Percentiles rank a stretch among this genome's conserved stretches.
These are phyloP conservation scores for Naganishia sp. DNA, from an alignment of 1,284 basidiomycete species.

Conservation along the genomic window DNA sequence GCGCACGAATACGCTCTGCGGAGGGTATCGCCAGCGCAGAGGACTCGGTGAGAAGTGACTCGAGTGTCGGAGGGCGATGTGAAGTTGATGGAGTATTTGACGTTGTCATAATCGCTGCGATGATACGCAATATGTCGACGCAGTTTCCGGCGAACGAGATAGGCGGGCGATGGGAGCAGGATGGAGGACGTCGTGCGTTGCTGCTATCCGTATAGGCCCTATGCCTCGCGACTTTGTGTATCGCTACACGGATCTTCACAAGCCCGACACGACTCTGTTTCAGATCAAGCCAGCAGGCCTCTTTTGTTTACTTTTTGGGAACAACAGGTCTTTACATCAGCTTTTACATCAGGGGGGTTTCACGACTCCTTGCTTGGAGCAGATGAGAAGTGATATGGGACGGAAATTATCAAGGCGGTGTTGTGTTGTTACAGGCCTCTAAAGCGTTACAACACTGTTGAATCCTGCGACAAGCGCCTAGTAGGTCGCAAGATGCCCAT, in stretches of 20 bases:
- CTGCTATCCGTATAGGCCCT: no score
- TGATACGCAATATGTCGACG: background rate
- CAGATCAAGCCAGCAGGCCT: background rate
- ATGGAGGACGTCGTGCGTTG: background rate
- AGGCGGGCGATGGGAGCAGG: background rate
- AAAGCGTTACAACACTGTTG: no score
- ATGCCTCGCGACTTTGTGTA: no score
- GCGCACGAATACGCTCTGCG: conserved; percentile 67
- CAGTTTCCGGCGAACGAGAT: background rate
- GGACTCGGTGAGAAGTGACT: conserved; percentile 28
- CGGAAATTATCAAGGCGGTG: no score
- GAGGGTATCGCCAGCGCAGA: conserved; percentile 49
- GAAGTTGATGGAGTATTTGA: background rate
- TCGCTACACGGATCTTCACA: no score
- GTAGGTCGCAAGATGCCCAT: no score
- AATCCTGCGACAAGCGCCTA: no score
- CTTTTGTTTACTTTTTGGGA: conserved; percentile 1
- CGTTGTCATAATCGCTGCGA: background rate
- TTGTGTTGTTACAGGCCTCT: no score
- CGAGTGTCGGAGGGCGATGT: conserved; percentile 4
- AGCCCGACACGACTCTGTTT: background rate
- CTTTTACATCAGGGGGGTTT: no score
- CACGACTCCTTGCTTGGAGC: no score
- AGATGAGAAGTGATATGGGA: no score
- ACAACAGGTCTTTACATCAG: no score